phyloP scores from a whole-genome alignment of 2,329 filamentous ascomycete genomes.

The Alternaria viburni region DNA sequence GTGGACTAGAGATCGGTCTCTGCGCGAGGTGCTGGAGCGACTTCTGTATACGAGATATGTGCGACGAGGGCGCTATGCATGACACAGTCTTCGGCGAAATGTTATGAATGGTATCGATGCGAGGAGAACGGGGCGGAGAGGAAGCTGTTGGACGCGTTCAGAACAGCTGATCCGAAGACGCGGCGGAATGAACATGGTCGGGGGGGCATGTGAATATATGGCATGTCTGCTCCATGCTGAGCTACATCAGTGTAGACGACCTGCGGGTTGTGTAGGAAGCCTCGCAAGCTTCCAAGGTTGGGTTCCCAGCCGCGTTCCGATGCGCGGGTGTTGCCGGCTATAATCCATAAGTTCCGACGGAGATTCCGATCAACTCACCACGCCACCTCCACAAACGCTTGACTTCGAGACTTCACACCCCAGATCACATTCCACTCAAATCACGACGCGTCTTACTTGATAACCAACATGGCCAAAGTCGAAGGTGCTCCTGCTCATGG shows the following conservation, averaged over 20 bases:
- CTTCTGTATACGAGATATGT: not conserved
- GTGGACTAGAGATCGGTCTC: not conserved
- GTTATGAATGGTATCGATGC: not conserved
- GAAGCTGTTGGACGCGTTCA: not conserved
- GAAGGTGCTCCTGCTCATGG: conserved; percentile 65
- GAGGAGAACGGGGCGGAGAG: not conserved
- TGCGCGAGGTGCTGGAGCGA: not conserved
- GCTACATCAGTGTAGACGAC: not conserved
- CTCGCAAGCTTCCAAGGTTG: not conserved
- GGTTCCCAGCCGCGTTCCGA: not conserved
- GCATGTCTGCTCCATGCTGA: not conserved
- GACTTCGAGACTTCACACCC: not conserved
- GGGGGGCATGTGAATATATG: not conserved
- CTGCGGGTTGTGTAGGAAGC: not conserved
- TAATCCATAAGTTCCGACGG: conserved; percentile 11
- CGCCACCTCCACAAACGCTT: not conserved
- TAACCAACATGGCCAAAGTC: conserved; percentile 18
- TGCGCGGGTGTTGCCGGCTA: conserved; percentile 26
- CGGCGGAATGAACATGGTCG: not conserved
- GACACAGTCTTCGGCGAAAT: not conserved
- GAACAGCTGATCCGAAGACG: not conserved
- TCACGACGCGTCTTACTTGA: not conserved
- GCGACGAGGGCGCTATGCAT: not conserved
- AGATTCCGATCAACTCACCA: conserved; percentile 12
- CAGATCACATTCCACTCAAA: not conserved